Evolutionary conservation across 805 yeast species (phyloP), one percentile per base, ranked within the genome.

Genomic region (Lachancea sp.): DNA sequence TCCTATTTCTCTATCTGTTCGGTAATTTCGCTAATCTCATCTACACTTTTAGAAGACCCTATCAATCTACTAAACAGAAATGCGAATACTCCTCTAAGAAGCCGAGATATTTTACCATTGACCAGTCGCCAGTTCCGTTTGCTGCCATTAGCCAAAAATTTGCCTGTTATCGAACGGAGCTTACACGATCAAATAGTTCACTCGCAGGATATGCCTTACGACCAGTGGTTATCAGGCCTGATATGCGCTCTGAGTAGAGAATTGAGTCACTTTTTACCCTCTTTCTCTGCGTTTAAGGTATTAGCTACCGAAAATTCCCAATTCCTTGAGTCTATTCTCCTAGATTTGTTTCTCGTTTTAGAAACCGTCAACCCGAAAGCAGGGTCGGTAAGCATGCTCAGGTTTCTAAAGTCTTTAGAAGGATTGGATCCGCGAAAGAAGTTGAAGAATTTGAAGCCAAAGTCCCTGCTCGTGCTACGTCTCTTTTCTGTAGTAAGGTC

Each of bases 401-500:
- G 18, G 5, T 36, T 28, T 15, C 21, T 36, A 18, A 28, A 19
- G 23, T 7, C 34, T 8, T 21, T 3, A 6, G 21, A 9, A 18
- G 4, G 9, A 4, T 30, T 17, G 23, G 16, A 17, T 6, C 34
- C 16, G 18, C 13, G 5, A 5, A 21, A 5, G 23, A 35, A 13
- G n/a, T 21, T 8, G 19, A n/a, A 2, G 33, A 36, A 13, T 36
- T 28, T 16, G n/a, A 28, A 15, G 8, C 19, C 28, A 6, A 36
- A 36, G 16, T 18, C 33, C 13, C 19, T 20, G 25, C 24, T 36
- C 13, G 15, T 20, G 8, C 40, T 64, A 8, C 35, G 51, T 6
- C 28, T 65, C 2, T 40, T 63, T n/a, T 50, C 47, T 4, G 36
- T 62, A 31, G 21, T 65, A 1, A 45, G 66, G 31, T 42, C 53